Percentiles rank a stretch among this genome's conserved stretches.
phyloP scores from a whole-genome alignment of 495 filamentous ascomycete species.

The Thermochaetoides thermophila region DNA sequence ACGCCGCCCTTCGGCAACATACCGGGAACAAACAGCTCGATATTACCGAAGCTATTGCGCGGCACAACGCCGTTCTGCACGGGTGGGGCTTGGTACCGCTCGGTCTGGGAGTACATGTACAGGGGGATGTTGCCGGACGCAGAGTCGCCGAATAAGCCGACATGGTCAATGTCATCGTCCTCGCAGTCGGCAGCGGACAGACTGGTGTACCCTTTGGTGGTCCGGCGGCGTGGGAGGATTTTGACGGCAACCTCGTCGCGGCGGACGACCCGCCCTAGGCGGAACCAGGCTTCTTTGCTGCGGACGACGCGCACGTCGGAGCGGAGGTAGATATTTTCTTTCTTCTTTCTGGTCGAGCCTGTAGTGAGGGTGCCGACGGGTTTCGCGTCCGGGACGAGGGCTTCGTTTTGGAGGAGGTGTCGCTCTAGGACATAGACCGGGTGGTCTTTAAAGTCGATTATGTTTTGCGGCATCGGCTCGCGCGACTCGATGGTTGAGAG shows the following conservation, averaged over 20 bases:
- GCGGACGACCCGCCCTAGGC: constrained; percentile 63
- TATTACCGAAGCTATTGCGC: constrained; percentile 74
- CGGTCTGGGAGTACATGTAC: constrained; percentile 65
- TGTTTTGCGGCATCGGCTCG: constrained; percentile 81
- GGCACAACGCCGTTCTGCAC: constrained; percentile 64
- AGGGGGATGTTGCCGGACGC: constrained; percentile 34
- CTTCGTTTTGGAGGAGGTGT: constrained; percentile 73
- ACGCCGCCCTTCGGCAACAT: constrained; percentile 79
- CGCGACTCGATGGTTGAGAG: constrained; percentile 50
- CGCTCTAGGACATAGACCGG: constrained; percentile 79
- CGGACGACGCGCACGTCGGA: constrained; percentile 61
- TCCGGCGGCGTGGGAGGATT: constrained; percentile 34
- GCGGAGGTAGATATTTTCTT: constrained; percentile 59
- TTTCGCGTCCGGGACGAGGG: constrained; percentile 51
- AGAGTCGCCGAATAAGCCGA: constrained; percentile 24
- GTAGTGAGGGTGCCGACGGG: constrained; percentile 63
- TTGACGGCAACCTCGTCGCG: constrained; percentile 64
- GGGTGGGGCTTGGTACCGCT: constrained; percentile 56
- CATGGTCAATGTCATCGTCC: constrained; percentile 13
- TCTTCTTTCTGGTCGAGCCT: constrained; percentile 35
- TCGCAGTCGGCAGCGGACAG: constrained; percentile 26
- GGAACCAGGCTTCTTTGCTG: constrained; percentile 76
- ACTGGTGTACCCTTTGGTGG: constrained; percentile 11
- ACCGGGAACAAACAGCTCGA: constrained; percentile 81
- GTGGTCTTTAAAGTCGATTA: constrained; percentile 87